Evolutionary conservation across 2,329 filamentous ascomycete genomes (phyloP), one percentile per base, ranked within the genome.

Genomic region (Neofusicoccum sp.): DNA sequence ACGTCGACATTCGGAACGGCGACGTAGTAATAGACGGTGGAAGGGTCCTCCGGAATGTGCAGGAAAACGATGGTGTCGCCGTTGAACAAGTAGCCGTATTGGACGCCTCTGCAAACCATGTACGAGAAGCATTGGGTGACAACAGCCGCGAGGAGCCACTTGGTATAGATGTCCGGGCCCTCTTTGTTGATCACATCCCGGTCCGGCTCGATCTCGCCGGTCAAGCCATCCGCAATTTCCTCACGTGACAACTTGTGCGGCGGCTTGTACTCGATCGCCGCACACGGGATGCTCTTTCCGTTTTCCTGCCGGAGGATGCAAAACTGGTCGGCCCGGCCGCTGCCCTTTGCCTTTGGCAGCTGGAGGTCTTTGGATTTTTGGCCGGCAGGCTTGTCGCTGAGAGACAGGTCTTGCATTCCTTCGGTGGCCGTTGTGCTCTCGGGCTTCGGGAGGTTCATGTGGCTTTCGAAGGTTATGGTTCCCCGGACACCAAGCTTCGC

Each of bases 61-160:
- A 83, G 73, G 63, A 81, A 82, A 34, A 82, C 75, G 50, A 77
- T 77, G 2, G 75, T 73, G 67, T 83, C 76, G 28, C 78, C 77
- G 1, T 77, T 83, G 14, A 72, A 76, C 41, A 84, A 61, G 31
- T 75, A 71, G 11, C 81, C 75, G 64, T 80, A 81, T 62, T 79
- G 74, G 6, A 82, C 71, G 0, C 82, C 78, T 12, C 70, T 71
- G 56, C 79, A 67, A 9, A 84, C 76, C 76, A 85, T 85, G 68
- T 84, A 83, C 39, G 80, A 75, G 66, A 80, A 84, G 0, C 76
- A 78, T 69, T 84, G 78, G 4, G 79, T 79, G 41, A 84, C 69
- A 11, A 81, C 76, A 29, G 80, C 76, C 7, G 76, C 73, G 0
- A 78, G 71, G 4, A 80, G 71, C 64, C 68, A 75, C 59, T 78